Percentiles rank a stretch among this genome's conserved stretches.
Conservation (phyloP, 2,329 filamentous ascomycete species). For the Aspergillus ruber region DNA sequence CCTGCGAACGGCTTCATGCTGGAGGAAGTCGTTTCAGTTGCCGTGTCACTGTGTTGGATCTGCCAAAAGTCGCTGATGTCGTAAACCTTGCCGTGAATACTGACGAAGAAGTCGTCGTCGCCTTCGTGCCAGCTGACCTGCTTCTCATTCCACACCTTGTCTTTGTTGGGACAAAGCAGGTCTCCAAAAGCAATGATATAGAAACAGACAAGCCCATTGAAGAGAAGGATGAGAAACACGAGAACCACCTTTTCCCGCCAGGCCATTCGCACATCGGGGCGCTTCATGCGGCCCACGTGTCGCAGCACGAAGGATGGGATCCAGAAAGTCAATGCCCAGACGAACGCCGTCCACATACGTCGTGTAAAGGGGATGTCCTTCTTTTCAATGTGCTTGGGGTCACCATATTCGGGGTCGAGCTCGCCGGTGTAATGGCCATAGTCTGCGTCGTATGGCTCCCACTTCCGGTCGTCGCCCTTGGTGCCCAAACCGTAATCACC, state of each 20-base stretch:
- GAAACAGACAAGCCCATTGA: slow-evolving; percentile 80
- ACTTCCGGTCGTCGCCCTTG: slow-evolving; percentile 75
- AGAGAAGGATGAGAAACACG: slow-evolving; percentile 68
- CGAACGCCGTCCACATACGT: slow-evolving; percentile 70
- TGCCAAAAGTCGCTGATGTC: slow-evolving; percentile 87
- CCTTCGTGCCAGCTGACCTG: slow-evolving; percentile 67
- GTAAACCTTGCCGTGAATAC: slow-evolving; percentile 81
- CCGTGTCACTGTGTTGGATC: slow-evolving; percentile 71
- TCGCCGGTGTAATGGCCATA: slow-evolving; percentile 59
- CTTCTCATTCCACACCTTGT: slow-evolving; percentile 75
- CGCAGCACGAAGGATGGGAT: slow-evolving; percentile 79
- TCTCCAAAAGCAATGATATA: slow-evolving; percentile 84
- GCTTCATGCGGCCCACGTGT: slow-evolving; percentile 89
- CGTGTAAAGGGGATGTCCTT: slow-evolving; percentile 58
- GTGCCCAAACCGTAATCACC: slow-evolving; percentile 85
- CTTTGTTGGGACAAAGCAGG: slow-evolving; percentile 79
- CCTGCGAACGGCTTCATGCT: slow-evolving; percentile 76
- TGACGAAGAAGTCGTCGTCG: slow-evolving; percentile 77
- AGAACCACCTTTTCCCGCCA: slow-evolving; percentile 94
- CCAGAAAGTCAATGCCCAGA: slow-evolving; percentile 88
- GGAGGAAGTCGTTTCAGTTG: slow-evolving; percentile 51
- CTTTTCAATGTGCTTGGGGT: slow-evolving; percentile 69
- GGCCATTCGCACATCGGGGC: slow-evolving; percentile 91
- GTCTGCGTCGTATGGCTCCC: slow-evolving; percentile 67
- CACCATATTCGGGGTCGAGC: slow-evolving; percentile 70